Percentiles rank a stretch among this genome's conserved stretches.
Evolutionary conservation across 805 yeast genomes (phyloP).

Genomic region (Tetrapisispora namnaoensis): DNA sequence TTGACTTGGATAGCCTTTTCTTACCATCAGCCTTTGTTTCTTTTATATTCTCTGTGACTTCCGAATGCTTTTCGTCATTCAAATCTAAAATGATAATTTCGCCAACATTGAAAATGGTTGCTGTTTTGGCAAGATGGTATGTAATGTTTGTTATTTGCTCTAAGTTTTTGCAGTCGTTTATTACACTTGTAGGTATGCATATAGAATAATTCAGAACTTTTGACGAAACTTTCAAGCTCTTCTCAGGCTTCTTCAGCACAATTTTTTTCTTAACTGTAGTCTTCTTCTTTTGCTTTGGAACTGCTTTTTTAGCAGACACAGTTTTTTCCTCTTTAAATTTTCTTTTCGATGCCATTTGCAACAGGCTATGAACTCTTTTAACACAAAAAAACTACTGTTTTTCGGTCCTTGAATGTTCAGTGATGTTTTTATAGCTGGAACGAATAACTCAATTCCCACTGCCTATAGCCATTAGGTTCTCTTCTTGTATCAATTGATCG

Average conservation of each 20-base stretch:
- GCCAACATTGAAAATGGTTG: conserved; percentile 56
- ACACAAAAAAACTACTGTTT: no score
- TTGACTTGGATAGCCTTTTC: conserved; percentile 28
- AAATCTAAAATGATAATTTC: conserved; percentile 67
- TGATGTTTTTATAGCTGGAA: no score
- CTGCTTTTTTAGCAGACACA: background rate
- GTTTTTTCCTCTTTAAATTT: background rate
- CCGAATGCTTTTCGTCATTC: conserved; percentile 15
- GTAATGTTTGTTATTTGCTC: conserved; percentile 66
- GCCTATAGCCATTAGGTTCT: no score
- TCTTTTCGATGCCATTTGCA: background rate
- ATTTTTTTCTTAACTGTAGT: background rate
- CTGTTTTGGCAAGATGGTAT: conserved; percentile 71
- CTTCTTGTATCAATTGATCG: background rate
- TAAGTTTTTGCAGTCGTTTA: conserved; percentile 52
- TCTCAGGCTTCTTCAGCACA: conserved; percentile 10
- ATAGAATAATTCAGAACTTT: conserved; percentile 38
- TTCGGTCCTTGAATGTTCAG: no score
- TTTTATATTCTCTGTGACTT: conserved; percentile 4
- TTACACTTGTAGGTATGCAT: conserved; percentile 64
- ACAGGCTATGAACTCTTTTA: no score
- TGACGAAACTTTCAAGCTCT: conserved; percentile 10
- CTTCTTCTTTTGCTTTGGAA: background rate
- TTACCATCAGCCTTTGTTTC: conserved; percentile 8
- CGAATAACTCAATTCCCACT: no score